Conservation (phyloP, 2,329 filamentous ascomycete genomes). For the Pochonia chlamydosporia region DNA sequence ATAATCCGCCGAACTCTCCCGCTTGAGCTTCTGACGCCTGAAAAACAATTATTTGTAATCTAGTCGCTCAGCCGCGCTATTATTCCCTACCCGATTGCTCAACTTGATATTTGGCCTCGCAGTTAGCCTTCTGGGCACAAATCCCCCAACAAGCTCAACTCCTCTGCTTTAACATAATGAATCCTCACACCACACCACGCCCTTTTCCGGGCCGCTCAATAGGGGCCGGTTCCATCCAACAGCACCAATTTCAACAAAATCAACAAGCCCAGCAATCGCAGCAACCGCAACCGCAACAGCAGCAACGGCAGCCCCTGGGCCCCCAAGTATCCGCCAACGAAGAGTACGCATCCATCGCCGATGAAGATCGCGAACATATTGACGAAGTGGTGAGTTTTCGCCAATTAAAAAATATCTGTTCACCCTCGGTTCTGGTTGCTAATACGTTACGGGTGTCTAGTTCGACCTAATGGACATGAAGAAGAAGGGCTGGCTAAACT, state of each 20-base stretch:
- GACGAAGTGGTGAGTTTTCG: slow-evolving; percentile 74
- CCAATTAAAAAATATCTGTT: neutral
- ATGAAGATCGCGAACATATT: slow-evolving; percentile 90
- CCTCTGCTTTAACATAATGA: slow-evolving; percentile 19
- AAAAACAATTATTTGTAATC: neutral
- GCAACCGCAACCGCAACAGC: slow-evolving; percentile 14
- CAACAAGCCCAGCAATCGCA: slow-evolving; percentile 10
- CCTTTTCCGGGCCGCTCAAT: slow-evolving; percentile 29
- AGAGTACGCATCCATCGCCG: slow-evolving; percentile 51
- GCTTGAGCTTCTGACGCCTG: neutral
- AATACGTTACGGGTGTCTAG: slow-evolving; percentile 34
- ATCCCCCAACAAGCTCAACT: neutral
- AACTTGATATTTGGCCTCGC: neutral
- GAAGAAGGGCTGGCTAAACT: slow-evolving; percentile 90
- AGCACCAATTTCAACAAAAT: slow-evolving; percentile 22
- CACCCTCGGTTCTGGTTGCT: slow-evolving; percentile 9
- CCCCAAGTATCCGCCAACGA: slow-evolving; percentile 31
- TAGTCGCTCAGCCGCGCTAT: neutral
- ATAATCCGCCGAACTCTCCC: neutral
- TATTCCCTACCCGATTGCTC: neutral
- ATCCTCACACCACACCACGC: slow-evolving; percentile 31
- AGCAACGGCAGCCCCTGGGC: slow-evolving; percentile 21
- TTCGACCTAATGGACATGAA: slow-evolving; percentile 96
- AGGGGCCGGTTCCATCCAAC: slow-evolving; percentile 23
- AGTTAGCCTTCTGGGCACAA: neutral